Evolutionary conservation across 139 green algal species (phyloP).

Genomic region (Mychonastes homosphaera): DNA sequence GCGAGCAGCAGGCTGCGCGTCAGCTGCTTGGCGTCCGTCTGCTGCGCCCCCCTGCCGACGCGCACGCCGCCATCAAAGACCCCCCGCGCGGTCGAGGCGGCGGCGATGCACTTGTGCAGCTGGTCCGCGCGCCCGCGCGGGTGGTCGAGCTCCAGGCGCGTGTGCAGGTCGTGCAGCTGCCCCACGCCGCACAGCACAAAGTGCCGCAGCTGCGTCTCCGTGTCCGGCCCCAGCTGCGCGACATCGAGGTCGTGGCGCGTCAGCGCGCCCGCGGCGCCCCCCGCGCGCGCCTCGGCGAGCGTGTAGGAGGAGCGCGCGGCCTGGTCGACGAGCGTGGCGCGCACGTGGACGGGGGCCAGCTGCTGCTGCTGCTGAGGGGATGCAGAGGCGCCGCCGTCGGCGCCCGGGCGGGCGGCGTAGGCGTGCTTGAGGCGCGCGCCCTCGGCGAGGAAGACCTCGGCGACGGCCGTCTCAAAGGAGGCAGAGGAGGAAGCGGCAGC

Average conservation of each 20-base stretch:
- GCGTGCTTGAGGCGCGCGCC: conserved; percentile 52
- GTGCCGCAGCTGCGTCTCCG: conserved; percentile 60
- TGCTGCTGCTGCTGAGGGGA: conserved; percentile 31
- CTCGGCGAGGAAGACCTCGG: conserved; percentile 55
- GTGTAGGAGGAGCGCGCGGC: conserved; percentile 51
- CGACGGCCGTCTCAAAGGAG: conserved; percentile 45
- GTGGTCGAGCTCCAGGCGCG: conserved; percentile 66
- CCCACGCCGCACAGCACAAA: conserved; percentile 71
- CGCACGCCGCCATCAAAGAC: conserved; percentile 97
- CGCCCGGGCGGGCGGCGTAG: conserved; percentile 11
- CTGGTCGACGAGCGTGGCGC: conserved; percentile 64
- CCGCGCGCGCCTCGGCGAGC: conserved; percentile 61
- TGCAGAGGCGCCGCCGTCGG: too few species aligned
- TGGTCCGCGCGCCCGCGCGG: conserved; percentile 64
- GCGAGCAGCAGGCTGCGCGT: conserved; percentile 89
- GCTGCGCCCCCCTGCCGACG: conserved; percentile 67
- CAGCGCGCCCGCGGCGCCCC: conserved; percentile 55
- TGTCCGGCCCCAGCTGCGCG: conserved; percentile 37
- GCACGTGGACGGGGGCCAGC: conserved; percentile 46
- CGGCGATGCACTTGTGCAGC: conserved; percentile 98
- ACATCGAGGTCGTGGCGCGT: conserved; percentile 79
- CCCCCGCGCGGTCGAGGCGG: conserved; percentile 47
- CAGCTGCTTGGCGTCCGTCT: conserved; percentile 91
- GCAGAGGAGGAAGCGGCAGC: conserved; percentile 30
- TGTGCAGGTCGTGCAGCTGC: conserved; percentile 95